Evolutionary conservation across 306 rosid genomes (phyloP).

Genomic region (Sesbania bispinosa): DNA sequence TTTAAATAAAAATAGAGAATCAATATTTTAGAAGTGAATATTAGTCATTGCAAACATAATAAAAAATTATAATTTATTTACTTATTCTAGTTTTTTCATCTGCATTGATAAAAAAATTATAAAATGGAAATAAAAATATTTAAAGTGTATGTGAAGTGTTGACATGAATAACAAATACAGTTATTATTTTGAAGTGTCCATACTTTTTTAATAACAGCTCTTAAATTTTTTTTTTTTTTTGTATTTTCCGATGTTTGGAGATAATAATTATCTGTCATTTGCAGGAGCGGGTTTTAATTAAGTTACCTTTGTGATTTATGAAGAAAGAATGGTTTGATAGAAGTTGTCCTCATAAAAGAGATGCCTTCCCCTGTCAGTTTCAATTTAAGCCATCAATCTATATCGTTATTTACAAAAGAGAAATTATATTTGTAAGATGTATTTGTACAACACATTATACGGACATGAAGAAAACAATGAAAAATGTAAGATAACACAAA

Average conservation of each 20-base stretch:
- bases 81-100: not conserved
- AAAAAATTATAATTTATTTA: not conserved
- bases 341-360: not conserved
- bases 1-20: not conserved
- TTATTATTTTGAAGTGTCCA: not conserved
- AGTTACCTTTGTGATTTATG: not conserved
- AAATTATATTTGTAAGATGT: too few relatives aligned
- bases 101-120: not conserved
- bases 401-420: not conserved
- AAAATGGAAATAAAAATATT: too few relatives aligned
- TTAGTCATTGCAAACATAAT: not conserved
- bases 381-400: not conserved
- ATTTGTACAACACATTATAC: too few relatives aligned
- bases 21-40: not conserved
- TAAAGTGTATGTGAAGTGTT: too few relatives aligned
- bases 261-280: too few relatives aligned
- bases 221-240: too few relatives aligned
- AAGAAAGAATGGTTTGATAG: not conserved
- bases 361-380: not conserved
- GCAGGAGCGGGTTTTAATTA: not conserved
- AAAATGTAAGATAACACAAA: too few relatives aligned
- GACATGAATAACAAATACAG: too few relatives aligned
- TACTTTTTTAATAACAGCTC: not conserved
- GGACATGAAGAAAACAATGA: too few relatives aligned
- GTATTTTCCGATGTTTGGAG: too few relatives aligned